phyloP scores from a whole-genome alignment of 2,329 filamentous ascomycete genomes.

The Arthrocladium fulminans region DNA sequence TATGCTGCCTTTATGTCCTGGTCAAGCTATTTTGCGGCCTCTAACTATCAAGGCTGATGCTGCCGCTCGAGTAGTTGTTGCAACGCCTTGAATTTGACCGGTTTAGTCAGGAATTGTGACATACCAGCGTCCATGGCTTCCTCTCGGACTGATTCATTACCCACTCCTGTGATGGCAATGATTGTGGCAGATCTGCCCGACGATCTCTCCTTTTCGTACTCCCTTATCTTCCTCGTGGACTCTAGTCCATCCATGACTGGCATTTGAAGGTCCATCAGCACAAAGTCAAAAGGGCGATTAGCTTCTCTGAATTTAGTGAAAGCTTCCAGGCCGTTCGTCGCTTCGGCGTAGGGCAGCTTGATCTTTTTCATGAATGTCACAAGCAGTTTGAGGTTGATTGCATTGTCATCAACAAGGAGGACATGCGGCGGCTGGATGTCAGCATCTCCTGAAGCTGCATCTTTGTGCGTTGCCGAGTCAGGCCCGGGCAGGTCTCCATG shows the following conservation, averaged over 20 bases:
- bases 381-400: conserved; percentile 38
- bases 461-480: not conserved
- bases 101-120: conserved; percentile 41
- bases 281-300: conserved; percentile 33
- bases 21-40: too few relatives aligned
- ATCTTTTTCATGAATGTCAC: conserved; percentile 36
- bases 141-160: conserved; percentile 33
- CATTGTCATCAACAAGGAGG: conserved; percentile 39
- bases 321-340: conserved; percentile 36
- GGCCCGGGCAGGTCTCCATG: not conserved
- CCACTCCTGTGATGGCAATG: conserved; percentile 38
- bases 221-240: conserved; percentile 39
- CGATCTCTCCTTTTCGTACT: conserved; percentile 31
- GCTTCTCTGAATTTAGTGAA: conserved; percentile 30
- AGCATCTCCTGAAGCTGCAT: not conserved
- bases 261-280: conserved; percentile 44
- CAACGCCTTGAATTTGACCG: conserved; percentile 38
- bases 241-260: conserved; percentile 42
- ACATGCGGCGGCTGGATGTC: conserved; percentile 21
- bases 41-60: not conserved
- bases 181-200: conserved; percentile 30
- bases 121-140: conserved; percentile 37
- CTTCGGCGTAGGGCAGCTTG: conserved; percentile 29
- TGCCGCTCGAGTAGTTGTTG: conserved; percentile 27
- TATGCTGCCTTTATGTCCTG: too few relatives aligned